Conservation (phyloP, 2,329 filamentous ascomycete genomes). For the Ophiostoma quercus region DNA sequence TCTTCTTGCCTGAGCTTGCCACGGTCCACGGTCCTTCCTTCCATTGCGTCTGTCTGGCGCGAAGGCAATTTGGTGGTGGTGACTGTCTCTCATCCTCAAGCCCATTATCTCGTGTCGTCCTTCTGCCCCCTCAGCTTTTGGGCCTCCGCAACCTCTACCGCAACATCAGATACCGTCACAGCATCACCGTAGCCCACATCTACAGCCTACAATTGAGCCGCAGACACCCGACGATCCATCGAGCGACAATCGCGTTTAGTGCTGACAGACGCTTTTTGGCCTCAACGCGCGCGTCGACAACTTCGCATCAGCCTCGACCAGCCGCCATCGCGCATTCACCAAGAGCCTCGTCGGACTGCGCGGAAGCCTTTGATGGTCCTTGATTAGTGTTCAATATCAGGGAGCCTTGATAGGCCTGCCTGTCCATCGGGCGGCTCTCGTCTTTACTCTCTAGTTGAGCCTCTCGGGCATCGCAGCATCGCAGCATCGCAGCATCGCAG, state of each 20-base stretch:
- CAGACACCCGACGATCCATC: background rate
- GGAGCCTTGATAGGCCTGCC: conserved; percentile 43
- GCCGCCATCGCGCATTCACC: background rate
- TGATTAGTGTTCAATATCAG: conserved; percentile 28
- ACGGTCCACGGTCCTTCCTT: conserved; percentile 14
- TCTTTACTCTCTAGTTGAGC: too few species aligned
- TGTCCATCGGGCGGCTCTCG: conserved; percentile 37
- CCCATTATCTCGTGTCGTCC: background rate
- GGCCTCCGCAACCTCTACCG: background rate
- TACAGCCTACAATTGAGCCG: background rate
- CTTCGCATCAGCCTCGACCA: background rate
- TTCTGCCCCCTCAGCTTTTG: background rate
- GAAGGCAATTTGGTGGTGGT: background rate
- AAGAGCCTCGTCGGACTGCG: background rate
- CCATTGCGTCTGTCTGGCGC: conserved; percentile 13
- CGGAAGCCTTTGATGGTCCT: conserved; percentile 25
- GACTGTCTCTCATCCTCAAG: background rate
- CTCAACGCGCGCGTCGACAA: background rate
- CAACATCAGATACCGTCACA: background rate
- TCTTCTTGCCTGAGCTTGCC: background rate
- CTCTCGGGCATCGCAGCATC: too few species aligned
- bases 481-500: too few species aligned
- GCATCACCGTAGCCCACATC: background rate
- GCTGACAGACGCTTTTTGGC: background rate
- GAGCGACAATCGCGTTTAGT: background rate